A percentile compares a stretch with the other conserved stretches of the same genome.
phyloP scores from a whole-genome alignment of 192 early-diverging fungal genomes.

The Phycomyces blakesleeanus region DNA sequence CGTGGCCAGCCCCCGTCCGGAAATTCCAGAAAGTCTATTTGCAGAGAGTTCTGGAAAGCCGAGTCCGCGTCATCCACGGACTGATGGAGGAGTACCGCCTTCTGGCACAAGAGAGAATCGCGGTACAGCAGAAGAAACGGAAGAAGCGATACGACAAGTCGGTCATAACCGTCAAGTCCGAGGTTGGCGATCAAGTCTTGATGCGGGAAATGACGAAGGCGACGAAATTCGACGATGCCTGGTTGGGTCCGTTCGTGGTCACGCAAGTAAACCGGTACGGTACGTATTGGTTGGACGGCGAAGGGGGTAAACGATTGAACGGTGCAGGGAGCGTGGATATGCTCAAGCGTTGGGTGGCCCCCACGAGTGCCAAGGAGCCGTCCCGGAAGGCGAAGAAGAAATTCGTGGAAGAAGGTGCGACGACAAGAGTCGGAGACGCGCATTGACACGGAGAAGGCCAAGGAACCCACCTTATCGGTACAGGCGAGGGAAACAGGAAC shows the following conservation, averaged over 20 bases:
- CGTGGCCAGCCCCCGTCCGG: not conserved
- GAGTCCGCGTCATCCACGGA: not conserved
- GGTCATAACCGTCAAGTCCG: not conserved
- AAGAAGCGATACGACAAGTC: not conserved
- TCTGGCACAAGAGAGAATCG: not conserved
- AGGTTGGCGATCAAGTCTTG: not conserved
- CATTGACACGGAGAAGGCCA: too few relatives aligned
- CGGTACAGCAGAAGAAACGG: not conserved
- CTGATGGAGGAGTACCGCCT: not conserved
- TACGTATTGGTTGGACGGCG: not conserved
- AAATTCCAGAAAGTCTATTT: conserved; percentile 7
- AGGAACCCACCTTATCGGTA: too few relatives aligned
- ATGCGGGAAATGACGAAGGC: not conserved
- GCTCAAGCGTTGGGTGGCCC: not conserved
- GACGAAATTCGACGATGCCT: conserved; percentile 1
- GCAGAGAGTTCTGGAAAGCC: not conserved
- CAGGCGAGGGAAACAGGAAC: too few relatives aligned
- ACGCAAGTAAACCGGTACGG: not conserved
- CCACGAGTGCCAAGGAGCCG: too few relatives aligned
- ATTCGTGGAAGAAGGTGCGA: too few relatives aligned
- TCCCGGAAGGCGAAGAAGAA: too few relatives aligned
- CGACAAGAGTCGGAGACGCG: too few relatives aligned
- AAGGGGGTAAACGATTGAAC: not conserved
- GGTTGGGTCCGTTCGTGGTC: not conserved
- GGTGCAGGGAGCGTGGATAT: not conserved